Percentiles rank a stretch among this genome's conserved stretches.
Conservation (phyloP, 768 basidiomycete genomes). For the Suillus paluster region DNA sequence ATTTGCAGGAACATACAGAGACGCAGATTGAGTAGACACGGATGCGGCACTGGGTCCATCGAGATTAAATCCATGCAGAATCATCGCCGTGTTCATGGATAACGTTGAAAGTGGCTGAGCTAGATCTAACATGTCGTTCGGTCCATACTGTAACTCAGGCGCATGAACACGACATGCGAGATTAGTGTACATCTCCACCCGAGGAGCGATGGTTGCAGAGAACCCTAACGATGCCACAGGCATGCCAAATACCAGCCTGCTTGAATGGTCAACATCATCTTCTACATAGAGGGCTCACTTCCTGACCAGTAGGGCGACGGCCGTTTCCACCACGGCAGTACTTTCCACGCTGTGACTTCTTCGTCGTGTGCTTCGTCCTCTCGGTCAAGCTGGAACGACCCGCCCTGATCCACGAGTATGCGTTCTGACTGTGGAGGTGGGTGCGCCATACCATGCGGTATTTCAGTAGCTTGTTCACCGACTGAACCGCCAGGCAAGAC, state of each 20-base stretch:
- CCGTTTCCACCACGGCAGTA: conserved; percentile 73
- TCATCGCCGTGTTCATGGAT: not conserved
- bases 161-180: conserved; percentile 72
- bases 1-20: not conserved
- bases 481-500: conserved; percentile 50
- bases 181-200: conserved; percentile 73
- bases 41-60: not conserved
- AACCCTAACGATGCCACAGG: conserved; percentile 61
- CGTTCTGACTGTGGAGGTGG: conserved; percentile 42
- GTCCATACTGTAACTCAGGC: conserved; percentile 49
- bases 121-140: not conserved
- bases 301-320: conserved; percentile 77
- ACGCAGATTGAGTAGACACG: not conserved
- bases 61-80: not conserved
- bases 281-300: not conserved
- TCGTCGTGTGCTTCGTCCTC: conserved; percentile 36
- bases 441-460: conserved; percentile 50
- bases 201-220: conserved; percentile 66
- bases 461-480: conserved; percentile 49
- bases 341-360: conserved; percentile 28
- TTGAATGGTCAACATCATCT: conserved; percentile 30
- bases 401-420: conserved; percentile 29
- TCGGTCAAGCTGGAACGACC: conserved; percentile 18
- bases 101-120: not conserved
- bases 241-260: conserved; percentile 55